phyloP scores from a whole-genome alignment of 2,329 filamentous ascomycete genomes.

The Cyanodermella asteris region DNA sequence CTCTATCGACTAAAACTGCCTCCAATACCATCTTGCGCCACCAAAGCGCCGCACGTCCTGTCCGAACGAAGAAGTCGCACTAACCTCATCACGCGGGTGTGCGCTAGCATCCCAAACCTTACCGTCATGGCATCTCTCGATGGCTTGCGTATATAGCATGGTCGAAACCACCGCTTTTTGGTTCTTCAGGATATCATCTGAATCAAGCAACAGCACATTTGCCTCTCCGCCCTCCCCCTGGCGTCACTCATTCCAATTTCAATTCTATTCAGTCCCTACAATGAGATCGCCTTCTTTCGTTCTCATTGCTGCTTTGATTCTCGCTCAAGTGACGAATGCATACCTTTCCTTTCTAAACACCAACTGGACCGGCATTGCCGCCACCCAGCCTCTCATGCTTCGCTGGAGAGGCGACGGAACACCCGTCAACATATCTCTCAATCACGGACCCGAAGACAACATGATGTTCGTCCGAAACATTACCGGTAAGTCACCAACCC shows the following conservation, averaged over 20 bases:
- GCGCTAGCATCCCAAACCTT: not conserved
- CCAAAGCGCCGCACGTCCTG: no score
- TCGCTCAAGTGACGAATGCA: constrained; percentile 1
- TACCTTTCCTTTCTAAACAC: constrained; percentile 14
- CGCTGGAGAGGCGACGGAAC: constrained; percentile 18
- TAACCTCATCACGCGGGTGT: no score
- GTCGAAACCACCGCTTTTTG: not conserved
- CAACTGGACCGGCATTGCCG: constrained; percentile 14
- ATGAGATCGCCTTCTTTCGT: not conserved
- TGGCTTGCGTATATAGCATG: not conserved
- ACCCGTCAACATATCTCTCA: constrained; percentile 21
- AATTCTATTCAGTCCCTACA: constrained; percentile 1
- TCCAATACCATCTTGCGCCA: no score
- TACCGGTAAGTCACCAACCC: constrained; percentile 14
- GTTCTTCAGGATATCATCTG: not conserved
- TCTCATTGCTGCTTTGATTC: not conserved
- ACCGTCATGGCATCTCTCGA: not conserved
- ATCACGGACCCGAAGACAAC: constrained; percentile 16
- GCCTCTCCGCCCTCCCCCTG: not conserved
- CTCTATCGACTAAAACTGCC: no score
- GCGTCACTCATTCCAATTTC: not conserved
- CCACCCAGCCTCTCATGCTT: constrained; percentile 22
- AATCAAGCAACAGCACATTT: not conserved
- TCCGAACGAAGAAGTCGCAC: no score
- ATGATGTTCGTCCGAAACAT: constrained; percentile 17